A percentile compares a stretch with the other conserved stretches of the same genome.
Evolutionary conservation across 441 rosid species (phyloP).

Genomic region (Hypseocharis bilobata): DNA sequence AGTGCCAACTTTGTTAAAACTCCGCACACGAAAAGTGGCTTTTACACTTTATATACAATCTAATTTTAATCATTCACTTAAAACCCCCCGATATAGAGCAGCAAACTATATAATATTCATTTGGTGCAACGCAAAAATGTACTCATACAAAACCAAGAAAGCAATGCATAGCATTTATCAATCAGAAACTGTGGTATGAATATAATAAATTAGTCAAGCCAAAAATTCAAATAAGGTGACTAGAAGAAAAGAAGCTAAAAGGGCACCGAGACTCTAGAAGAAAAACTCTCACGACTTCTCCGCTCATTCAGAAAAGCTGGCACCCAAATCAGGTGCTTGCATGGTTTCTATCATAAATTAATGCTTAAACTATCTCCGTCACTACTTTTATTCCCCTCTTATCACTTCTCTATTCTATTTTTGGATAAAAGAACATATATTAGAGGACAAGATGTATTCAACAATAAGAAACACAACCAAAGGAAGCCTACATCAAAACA

Average conservation of each 20-base stretch:
- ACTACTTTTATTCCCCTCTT: not conserved
- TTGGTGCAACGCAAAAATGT: not conserved
- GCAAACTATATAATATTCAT: not conserved
- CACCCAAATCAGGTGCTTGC: too few relatives aligned
- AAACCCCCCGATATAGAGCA: not conserved
- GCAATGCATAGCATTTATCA: not conserved
- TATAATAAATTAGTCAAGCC: too few relatives aligned
- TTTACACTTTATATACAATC: not conserved
- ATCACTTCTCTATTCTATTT: not conserved
- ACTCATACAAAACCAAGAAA: not conserved
- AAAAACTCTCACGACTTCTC: not conserved
- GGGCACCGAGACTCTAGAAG: not conserved
- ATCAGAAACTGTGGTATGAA: not conserved
- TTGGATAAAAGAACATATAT: too few relatives aligned
- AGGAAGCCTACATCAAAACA: too few relatives aligned
- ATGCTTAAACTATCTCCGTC: not conserved
- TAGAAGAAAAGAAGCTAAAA: too few relatives aligned
- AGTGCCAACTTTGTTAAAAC: constrained; percentile 12
- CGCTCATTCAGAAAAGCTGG: not conserved
- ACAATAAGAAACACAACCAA: too few relatives aligned
- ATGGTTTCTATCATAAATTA: not conserved
- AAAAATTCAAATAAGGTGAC: too few relatives aligned
- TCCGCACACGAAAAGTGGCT: constrained; percentile 1
- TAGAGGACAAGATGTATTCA: too few relatives aligned
- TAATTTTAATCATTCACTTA: not conserved